Evolutionary conservation across 2,329 filamentous ascomycete genomes (phyloP).

Genomic region (Apiospora arundinis): DNA sequence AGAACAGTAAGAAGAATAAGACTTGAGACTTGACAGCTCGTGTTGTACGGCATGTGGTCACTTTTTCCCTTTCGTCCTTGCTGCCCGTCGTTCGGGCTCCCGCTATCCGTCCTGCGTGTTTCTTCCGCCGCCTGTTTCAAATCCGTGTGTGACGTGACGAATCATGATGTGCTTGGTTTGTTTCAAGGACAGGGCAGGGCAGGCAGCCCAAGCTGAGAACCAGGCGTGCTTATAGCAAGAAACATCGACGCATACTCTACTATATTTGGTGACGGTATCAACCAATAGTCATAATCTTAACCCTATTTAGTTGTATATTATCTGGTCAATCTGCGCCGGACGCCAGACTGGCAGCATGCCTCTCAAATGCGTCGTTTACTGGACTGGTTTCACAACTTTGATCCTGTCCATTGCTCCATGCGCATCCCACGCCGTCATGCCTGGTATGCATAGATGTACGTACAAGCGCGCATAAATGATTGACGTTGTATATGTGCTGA

Average conservation of each 20-base stretch:
- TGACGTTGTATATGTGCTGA: background rate
- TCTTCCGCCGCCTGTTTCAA: slow-evolving; percentile 11
- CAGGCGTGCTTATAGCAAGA: background rate
- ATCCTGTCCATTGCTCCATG: background rate
- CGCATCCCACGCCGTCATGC: background rate
- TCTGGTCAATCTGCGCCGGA: background rate
- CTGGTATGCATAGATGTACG: background rate
- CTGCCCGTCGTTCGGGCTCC: slow-evolving; percentile 7
- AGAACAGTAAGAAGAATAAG: background rate
- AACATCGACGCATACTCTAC: too few species aligned
- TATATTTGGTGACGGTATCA: too few species aligned
- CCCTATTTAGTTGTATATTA: background rate
- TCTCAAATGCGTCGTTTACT: background rate
- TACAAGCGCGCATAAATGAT: background rate
- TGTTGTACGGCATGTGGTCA: slow-evolving; percentile 1
- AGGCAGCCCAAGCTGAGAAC: background rate
- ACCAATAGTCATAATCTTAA: background rate
- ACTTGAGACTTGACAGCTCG: slow-evolving; percentile 13
- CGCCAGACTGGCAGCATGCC: background rate
- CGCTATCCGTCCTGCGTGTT: slow-evolving; percentile 11
- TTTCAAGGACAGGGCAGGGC: background rate
- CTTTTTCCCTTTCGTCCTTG: background rate
- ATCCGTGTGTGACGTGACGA: slow-evolving; percentile 13
- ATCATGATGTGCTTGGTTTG: background rate
- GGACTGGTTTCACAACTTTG: background rate